Conservation (phyloP, 2,329 filamentous ascomycete genomes). For the Botrytis medusae region DNA sequence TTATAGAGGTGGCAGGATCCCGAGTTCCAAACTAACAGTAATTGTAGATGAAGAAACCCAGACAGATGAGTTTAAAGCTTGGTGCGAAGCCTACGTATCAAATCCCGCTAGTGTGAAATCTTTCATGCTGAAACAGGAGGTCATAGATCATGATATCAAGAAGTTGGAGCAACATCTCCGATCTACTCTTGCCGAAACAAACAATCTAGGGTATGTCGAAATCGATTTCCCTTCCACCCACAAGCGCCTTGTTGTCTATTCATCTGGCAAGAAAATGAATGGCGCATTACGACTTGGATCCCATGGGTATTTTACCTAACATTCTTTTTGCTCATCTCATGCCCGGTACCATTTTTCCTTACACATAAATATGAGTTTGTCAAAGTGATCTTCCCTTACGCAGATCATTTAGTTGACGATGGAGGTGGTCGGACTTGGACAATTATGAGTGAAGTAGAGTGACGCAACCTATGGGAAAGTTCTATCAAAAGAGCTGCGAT, state of each 20-base stretch:
- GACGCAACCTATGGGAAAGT: conserved; percentile 62
- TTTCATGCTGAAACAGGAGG: conserved; percentile 52
- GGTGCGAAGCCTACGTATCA: conserved; percentile 68
- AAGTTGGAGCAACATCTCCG: conserved; percentile 53
- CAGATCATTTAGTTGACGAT: conserved; percentile 25
- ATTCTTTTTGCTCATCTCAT: conserved; percentile 67
- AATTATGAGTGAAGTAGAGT: conserved; percentile 50
- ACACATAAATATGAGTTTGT: conserved; percentile 58
- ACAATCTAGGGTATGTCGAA: conserved; percentile 62
- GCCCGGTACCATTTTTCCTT: conserved; percentile 67
- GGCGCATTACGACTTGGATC: conserved; percentile 64
- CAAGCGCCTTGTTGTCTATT: conserved; percentile 61
- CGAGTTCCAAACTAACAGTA: conserved; percentile 49
- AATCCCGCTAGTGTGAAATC: conserved; percentile 57
- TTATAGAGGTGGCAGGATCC: conserved; percentile 61
- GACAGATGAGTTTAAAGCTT: conserved; percentile 40
- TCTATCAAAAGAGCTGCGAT: conserved; percentile 60
- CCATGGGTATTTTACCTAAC: conserved; percentile 64
- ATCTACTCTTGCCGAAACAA: conserved; percentile 59
- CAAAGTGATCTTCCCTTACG: conserved; percentile 49
- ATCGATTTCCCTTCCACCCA: conserved; percentile 61
- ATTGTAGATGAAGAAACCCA: conserved; percentile 29
- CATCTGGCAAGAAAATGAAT: conserved; percentile 59
- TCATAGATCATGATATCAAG: conserved; percentile 61
- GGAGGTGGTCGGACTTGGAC: conserved; percentile 25